phyloP scores from a whole-genome alignment of 1,284 basidiomycete species.

The Coriolopsis trogii region DNA sequence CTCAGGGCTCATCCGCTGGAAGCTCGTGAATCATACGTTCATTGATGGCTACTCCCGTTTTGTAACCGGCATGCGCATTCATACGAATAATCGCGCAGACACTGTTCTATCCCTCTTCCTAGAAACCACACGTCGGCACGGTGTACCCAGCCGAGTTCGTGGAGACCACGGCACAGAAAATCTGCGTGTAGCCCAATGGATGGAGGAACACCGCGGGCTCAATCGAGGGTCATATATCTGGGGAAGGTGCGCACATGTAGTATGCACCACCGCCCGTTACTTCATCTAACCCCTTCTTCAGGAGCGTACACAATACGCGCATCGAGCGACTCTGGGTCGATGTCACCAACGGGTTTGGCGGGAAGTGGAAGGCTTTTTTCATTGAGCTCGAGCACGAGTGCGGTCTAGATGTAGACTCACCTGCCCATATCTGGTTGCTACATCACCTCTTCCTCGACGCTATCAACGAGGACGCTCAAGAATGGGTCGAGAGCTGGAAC shows the following conservation, averaged over 20 bases:
- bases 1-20: slow-evolving; percentile 32
- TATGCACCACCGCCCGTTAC: background rate
- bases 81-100: slow-evolving; percentile 22
- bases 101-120: slow-evolving; percentile 28
- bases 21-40: slow-evolving; percentile 41
- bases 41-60: slow-evolving; percentile 39
- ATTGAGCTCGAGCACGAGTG: slow-evolving; percentile 25
- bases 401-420: slow-evolving; percentile 19
- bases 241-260: background rate
- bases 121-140: slow-evolving; percentile 5
- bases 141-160: slow-evolving; percentile 27
- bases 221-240: background rate
- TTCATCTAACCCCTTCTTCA: background rate
- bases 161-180: slow-evolving; percentile 24
- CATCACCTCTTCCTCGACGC: slow-evolving; percentile 11
- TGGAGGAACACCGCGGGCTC: background rate
- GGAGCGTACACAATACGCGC: slow-evolving; percentile 21
- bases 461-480: slow-evolving; percentile 10
- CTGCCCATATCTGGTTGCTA: slow-evolving; percentile 31
- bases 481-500: slow-evolving; percentile 32
- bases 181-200: background rate
- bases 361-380: slow-evolving; percentile 40
- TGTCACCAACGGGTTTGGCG: slow-evolving; percentile 35
- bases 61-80: slow-evolving; percentile 32
- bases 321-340: slow-evolving; percentile 40